Conservation (phyloP, 2,329 filamentous ascomycete genomes). For the Pseudocercospora pini-densiflorae region DNA sequence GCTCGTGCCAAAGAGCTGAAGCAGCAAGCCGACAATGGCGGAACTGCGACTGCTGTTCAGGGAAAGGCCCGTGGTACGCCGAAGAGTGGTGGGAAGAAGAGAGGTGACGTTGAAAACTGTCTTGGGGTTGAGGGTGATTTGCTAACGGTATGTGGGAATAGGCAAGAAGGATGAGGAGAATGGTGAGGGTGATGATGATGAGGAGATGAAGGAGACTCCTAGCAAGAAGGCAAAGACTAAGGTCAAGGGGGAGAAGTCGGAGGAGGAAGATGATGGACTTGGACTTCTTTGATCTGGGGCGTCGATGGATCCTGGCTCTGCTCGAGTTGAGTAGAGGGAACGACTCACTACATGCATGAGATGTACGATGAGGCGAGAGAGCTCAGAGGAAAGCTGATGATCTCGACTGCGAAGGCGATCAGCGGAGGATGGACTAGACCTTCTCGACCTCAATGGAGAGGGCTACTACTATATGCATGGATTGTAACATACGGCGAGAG, state of each 20-base stretch:
- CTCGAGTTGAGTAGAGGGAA: not conserved
- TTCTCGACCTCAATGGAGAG: no score
- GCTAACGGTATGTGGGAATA: not conserved
- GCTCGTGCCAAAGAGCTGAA: slow-evolving; percentile 33
- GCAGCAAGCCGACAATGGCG: not conserved
- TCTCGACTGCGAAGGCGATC: no score
- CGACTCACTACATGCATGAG: no score
- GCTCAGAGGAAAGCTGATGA: no score
- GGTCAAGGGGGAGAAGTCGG: slow-evolving; percentile 22
- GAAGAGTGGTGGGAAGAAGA: not conserved
- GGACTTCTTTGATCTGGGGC: not conserved
- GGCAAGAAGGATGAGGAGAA: slow-evolving; percentile 9
- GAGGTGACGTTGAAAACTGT: not conserved
- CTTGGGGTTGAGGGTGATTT: not conserved
- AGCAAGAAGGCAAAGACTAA: slow-evolving; percentile 23
- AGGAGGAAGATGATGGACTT: slow-evolving; percentile 16
- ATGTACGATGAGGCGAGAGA: no score
- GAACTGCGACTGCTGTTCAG: not conserved
- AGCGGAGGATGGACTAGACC: no score
- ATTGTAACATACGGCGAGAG: not conserved
- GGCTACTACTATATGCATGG: not conserved
- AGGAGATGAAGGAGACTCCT: slow-evolving; percentile 16
- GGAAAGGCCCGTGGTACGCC: not conserved
- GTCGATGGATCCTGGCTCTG: not conserved
- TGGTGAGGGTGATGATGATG: slow-evolving; percentile 22